Conservation (phyloP, 2,329 filamentous ascomycete genomes). For the Lecanoromycetidae sp. region DNA sequence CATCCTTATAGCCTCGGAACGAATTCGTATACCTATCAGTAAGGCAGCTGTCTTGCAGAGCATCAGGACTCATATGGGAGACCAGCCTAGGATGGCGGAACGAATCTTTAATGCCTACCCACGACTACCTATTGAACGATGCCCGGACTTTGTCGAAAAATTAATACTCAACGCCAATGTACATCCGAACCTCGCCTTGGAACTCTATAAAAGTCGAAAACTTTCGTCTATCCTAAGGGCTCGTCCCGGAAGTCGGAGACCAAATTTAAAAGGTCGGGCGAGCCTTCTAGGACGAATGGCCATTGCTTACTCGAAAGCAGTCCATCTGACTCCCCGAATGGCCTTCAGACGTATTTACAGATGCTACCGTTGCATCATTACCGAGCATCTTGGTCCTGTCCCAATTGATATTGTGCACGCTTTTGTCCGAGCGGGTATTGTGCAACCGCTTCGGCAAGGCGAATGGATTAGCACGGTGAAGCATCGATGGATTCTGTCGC, state of each 20-base stretch:
- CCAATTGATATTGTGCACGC: conserved; percentile 35
- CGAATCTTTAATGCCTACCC: conserved; percentile 9
- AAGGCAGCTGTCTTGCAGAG: conserved; percentile 3
- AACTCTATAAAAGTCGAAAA: not conserved
- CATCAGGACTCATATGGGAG: conserved; percentile 1
- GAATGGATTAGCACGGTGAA: conserved; percentile 25
- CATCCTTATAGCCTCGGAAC: not conserved
- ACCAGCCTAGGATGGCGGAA: not conserved
- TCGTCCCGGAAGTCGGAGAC: not conserved
- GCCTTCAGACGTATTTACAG: conserved; percentile 36
- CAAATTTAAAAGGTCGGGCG: conserved; percentile 24
- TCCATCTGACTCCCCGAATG: conserved; percentile 27
- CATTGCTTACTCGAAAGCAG: conserved; percentile 30
- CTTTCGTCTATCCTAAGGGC: not conserved
- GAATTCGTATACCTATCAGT: not conserved
- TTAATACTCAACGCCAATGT: conserved; percentile 2
- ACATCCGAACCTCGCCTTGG: not conserved
- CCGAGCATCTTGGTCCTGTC: conserved; percentile 31
- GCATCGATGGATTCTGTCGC: conserved; percentile 33
- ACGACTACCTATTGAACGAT: conserved; percentile 5
- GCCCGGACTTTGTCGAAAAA: conserved; percentile 10
- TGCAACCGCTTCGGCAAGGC: conserved; percentile 31
- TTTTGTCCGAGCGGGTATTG: conserved; percentile 39
- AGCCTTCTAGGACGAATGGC: conserved; percentile 36
- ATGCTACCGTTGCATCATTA: conserved; percentile 35